Evolutionary conservation across 2,329 filamentous ascomycete species (phyloP).

Genomic region (Aureobasidium namibiae): DNA sequence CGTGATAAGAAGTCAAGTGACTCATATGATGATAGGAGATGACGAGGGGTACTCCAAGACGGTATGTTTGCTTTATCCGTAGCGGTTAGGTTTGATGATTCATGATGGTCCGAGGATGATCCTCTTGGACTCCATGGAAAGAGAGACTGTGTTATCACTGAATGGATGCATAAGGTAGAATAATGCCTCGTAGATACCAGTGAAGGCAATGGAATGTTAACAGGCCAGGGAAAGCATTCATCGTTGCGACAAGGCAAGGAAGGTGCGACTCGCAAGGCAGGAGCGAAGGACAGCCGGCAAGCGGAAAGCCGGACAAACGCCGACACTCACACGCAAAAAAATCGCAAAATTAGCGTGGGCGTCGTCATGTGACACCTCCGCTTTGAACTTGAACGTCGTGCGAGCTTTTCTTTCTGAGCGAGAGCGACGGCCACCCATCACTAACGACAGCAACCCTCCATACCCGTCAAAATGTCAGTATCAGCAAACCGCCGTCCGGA

Average conservation of each 20-base stretch:
- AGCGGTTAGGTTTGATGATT: constrained; percentile 1
- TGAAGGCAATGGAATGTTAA: neutral
- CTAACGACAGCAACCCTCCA: constrained; percentile 12
- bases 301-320: constrained; percentile 3
- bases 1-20: constrained; percentile 3
- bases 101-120: neutral
- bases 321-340: neutral
- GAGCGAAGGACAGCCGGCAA: neutral
- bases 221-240: neutral
- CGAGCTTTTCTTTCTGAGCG: constrained; percentile 10
- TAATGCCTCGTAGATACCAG: neutral
- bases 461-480: constrained; percentile 14
- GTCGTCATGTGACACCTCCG: neutral
- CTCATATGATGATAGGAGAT: neutral
- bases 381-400: neutral
- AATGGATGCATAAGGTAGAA: neutral
- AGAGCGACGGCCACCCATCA: constrained; percentile 12
- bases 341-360: neutral
- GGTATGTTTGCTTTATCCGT: constrained; percentile 5
- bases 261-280: neutral
- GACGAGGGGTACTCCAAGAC: neutral
- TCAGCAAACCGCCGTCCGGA: constrained; percentile 11
- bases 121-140: neutral
- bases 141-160: neutral
- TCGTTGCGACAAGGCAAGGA: neutral